phyloP scores from a whole-genome alignment of 2,329 filamentous ascomycete genomes.

The Exutisphaerella laricina region DNA sequence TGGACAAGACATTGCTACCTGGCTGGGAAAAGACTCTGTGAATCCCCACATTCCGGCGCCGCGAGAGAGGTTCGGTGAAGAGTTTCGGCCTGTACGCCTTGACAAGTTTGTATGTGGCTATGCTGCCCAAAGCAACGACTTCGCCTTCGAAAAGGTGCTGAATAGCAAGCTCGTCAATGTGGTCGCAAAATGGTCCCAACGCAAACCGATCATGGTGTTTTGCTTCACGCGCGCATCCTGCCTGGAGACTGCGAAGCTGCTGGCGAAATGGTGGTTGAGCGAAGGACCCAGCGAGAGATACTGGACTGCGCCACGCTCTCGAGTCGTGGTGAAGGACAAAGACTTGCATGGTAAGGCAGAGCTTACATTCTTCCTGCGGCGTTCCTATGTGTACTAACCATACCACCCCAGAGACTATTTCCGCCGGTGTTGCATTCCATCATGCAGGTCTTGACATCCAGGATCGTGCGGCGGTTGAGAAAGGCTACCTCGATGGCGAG shows the following conservation, averaged over 20 bases:
- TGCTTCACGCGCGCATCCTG: conserved; percentile 71
- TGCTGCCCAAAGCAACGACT: conserved; percentile 61
- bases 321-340: conserved; percentile 50
- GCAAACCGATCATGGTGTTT: conserved; percentile 77
- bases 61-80: conserved; percentile 68
- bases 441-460: conserved; percentile 65
- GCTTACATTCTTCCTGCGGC: too few species aligned
- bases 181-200: conserved; percentile 59
- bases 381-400: too few species aligned
- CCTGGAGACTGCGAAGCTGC: conserved; percentile 58
- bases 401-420: conserved; percentile 40
- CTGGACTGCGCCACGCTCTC: conserved; percentile 57
- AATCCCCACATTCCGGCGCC: conserved; percentile 59
- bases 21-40: conserved; percentile 64
- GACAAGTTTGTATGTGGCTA: conserved; percentile 73
- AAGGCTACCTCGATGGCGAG: conserved; percentile 62
- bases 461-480: conserved; percentile 63
- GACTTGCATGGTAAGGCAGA: conserved; percentile 57
- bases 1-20: conserved; percentile 69
- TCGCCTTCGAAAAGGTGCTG: conserved; percentile 66
- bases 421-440: conserved; percentile 69
- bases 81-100: conserved; percentile 71
- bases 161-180: conserved; percentile 60
- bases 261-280: conserved; percentile 61
- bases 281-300: conserved; percentile 48